Percentiles rank a stretch among this genome's conserved stretches.
Conservation (phyloP, 306 rosid genomes). For the Rosa chinensis region DNA sequence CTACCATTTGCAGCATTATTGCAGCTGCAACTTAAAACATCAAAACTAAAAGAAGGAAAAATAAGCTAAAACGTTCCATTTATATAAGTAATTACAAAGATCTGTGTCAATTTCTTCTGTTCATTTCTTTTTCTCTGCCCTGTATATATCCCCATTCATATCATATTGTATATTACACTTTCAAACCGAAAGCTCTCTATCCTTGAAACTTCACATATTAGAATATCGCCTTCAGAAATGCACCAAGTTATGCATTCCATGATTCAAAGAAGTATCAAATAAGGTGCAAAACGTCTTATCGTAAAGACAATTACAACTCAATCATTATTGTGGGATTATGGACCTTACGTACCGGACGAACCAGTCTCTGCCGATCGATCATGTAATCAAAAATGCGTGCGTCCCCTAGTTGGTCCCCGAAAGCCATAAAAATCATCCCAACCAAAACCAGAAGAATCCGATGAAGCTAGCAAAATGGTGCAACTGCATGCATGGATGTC, state of each 20-base stretch:
- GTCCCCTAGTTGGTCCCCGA: conserved; percentile 1
- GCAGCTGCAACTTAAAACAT: not conserved
- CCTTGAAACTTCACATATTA: conserved; percentile 1
- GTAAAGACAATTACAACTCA: not conserved
- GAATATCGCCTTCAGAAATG: not conserved
- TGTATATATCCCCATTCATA: not conserved
- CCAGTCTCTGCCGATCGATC: not conserved
- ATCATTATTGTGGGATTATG: not conserved
- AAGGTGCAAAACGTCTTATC: not conserved
- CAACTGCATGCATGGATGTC: not conserved
- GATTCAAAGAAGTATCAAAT: not conserved
- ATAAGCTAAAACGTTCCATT: not conserved
- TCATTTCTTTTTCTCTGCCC: not conserved
- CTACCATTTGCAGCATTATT: not conserved
- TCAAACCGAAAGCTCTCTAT: conserved; percentile 1
- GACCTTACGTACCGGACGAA: not conserved
- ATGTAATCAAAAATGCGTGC: not conserved
- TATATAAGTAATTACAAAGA: not conserved
- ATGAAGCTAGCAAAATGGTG: not conserved
- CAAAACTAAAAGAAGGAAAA: not conserved
- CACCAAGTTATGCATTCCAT: not conserved
- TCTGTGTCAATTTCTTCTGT: not conserved
- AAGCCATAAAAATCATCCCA: not conserved
- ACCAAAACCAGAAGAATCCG: not conserved
- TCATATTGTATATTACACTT: not conserved